Base-by-base conservation (phyloP, 306 rosid species). In the Pterocarpus santalinus region DNA sequence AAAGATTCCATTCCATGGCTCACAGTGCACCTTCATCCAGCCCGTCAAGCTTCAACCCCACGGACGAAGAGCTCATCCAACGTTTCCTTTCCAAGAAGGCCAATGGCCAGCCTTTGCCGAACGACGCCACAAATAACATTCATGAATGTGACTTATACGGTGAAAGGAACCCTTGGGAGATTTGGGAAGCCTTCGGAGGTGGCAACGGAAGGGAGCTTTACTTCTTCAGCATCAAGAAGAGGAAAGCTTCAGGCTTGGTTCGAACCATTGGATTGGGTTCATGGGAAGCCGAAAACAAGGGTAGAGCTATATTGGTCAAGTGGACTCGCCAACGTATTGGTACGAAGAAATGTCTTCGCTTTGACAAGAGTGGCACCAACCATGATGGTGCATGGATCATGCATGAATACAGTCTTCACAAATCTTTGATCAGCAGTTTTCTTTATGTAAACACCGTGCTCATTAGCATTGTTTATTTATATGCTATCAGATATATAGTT, bases 101-200 rank as follows among this genome's bases (percentile, higher is more conserved):
- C 17, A 47, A 62, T 1, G 72, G 12, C 8, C n/a, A 63, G 15
- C 4, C 12, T 4, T 1, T 17, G 9, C 47, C 17, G 5, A 16
- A 62, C 6, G 17, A 30, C 64, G 61, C 7, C 60, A 9, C n/a
- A 58, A 41, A 2, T 49, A 33, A 10, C 62, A 46, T 47, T 47
- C 17, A 13, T 6, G 68, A 63, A n/a, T 47, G 34, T 60, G 79
- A 10, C 4, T 14, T 74, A 7, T 61, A 15, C 22, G 61, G 57
- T 5, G 44, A 58, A 8, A 60, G 4, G 17, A 58, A 7, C 32
- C 77, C 30, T 74, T 30, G 13, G 34, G 79, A 75, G 36, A 61
- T 75, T 75, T 55, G 61, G 36, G 70, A 62, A 14, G 33, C 16
- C 33, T 75, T 62, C 5, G 70, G 43, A 7, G 65, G 69, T 8